Evolutionary conservation across 106 monocot species (phyloP).

Genomic region (Acanthochlamys bracteata): DNA sequence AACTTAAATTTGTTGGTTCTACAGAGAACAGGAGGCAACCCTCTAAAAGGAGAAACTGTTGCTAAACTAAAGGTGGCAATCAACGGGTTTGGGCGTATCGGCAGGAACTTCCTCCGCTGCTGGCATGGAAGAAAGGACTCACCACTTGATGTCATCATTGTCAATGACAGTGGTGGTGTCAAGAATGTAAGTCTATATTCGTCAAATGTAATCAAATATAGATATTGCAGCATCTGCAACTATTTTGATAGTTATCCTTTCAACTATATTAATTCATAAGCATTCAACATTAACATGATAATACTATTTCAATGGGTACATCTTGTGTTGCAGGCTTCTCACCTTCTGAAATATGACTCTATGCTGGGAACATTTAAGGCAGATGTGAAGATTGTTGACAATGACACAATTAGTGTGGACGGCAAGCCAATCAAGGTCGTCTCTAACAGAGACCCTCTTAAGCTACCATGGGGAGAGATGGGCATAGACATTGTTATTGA

Average conservation of each 20-base stretch:
- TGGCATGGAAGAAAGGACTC: constrained; percentile 95
- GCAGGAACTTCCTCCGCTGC: constrained; percentile 95
- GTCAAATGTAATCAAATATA: too few species aligned
- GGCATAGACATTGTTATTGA: constrained; percentile 99
- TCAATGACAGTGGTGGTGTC: constrained; percentile 97
- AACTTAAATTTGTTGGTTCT: too few species aligned
- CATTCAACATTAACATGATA: too few species aligned
- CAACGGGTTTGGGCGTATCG: constrained; percentile 94
- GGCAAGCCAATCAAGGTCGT: constrained; percentile 89
- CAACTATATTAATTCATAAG: too few species aligned
- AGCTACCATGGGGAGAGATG: constrained; percentile 94
- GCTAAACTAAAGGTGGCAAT: constrained; percentile 98
- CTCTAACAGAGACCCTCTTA: constrained; percentile 71
- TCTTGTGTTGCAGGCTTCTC: constrained; percentile 54
- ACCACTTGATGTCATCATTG: constrained; percentile 79
- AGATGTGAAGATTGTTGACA: constrained; percentile 87
- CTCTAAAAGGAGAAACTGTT: constrained; percentile 52
- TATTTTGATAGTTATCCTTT: too few species aligned
- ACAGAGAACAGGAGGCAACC: constrained; percentile 37
- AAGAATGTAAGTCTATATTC: constrained; percentile 47
- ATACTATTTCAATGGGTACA: neutral
- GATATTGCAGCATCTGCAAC: too few species aligned
- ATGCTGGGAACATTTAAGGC: constrained; percentile 97
- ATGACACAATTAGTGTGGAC: constrained; percentile 82
- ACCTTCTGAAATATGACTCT: constrained; percentile 98